Evolutionary conservation across 2,329 filamentous ascomycete genomes (phyloP).

Genomic region (Aspergillus costaricaensis): DNA sequence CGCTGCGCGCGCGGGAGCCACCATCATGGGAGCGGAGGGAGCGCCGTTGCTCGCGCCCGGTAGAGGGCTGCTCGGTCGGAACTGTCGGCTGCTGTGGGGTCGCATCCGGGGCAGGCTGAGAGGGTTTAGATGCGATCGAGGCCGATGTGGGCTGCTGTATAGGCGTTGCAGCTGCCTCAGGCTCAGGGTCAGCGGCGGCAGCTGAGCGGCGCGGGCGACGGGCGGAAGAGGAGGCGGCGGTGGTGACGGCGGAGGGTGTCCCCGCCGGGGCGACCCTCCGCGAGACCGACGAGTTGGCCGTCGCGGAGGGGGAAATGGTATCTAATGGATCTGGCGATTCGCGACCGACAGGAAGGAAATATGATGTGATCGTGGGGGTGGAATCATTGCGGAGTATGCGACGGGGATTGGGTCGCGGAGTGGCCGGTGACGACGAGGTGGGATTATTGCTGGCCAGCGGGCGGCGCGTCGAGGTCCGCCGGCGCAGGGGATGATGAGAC

Average conservation of each 20-base stretch:
- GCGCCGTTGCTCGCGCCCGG: slow-evolving; percentile 57
- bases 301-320: slow-evolving; percentile 24
- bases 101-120: not conserved
- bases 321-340: slow-evolving; percentile 33
- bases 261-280: slow-evolving; percentile 9
- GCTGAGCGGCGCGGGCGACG: slow-evolving; percentile 9
- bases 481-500: not conserved
- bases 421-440: not conserved
- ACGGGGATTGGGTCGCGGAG: slow-evolving; percentile 8
- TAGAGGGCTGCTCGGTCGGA: slow-evolving; percentile 8
- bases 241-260: slow-evolving; percentile 12
- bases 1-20: slow-evolving; percentile 83
- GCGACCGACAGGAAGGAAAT: slow-evolving; percentile 25
- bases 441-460: slow-evolving; percentile 5
- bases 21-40: slow-evolving; percentile 84
- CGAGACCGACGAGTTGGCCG: slow-evolving; percentile 1
- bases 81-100: not conserved
- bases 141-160: not conserved
- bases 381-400: slow-evolving; percentile 21
- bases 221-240: slow-evolving; percentile 16
- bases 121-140: not conserved
- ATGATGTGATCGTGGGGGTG: slow-evolving; percentile 18
- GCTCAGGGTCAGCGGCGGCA: not conserved
- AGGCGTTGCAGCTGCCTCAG: not conserved
- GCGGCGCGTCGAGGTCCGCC: slow-evolving; percentile 7